Percentiles rank a stretch among this genome's conserved stretches.
Evolutionary conservation across 768 basidiomycete genomes (phyloP).

Genomic region (Boletus vinaceobasis): DNA sequence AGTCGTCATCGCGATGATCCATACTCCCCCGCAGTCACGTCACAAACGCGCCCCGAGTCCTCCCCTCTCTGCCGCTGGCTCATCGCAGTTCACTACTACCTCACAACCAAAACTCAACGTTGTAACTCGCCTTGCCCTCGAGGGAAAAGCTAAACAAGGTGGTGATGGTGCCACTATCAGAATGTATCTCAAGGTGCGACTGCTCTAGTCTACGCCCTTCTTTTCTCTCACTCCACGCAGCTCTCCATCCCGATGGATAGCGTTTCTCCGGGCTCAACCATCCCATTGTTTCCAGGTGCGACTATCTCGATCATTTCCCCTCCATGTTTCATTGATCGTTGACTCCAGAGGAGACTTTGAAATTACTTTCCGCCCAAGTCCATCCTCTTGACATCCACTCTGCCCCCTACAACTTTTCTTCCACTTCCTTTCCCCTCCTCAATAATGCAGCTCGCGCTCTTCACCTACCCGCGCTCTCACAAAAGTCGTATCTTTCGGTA

Average conservation of each 20-base stretch:
- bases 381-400: constrained; percentile 74
- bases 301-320: background rate
- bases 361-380: constrained; percentile 66
- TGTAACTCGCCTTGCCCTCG: constrained; percentile 70
- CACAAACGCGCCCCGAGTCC: constrained; percentile 31
- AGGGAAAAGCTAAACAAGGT: constrained; percentile 66
- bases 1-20: constrained; percentile 4
- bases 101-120: constrained; percentile 56
- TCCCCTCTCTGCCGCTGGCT: constrained; percentile 30
- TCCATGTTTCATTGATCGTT: background rate
- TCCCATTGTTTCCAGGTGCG: constrained; percentile 72
- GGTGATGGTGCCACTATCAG: constrained; percentile 64
- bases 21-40: constrained; percentile 23
- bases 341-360: constrained; percentile 70
- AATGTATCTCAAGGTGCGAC: constrained; percentile 71
- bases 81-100: constrained; percentile 44
- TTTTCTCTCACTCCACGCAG: constrained; percentile 32
- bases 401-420: constrained; percentile 72
- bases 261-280: constrained; percentile 60
- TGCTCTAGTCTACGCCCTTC: background rate
- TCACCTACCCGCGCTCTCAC: constrained; percentile 57
- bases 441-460: constrained; percentile 68
- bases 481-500: constrained; percentile 57
- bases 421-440: constrained; percentile 57
- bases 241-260: constrained; percentile 66